These are phyloP conservation scores for Aspergillus terreus DNA, from an alignment of 2,329 filamentous ascomycete species.

Conservation along the genomic window DNA sequence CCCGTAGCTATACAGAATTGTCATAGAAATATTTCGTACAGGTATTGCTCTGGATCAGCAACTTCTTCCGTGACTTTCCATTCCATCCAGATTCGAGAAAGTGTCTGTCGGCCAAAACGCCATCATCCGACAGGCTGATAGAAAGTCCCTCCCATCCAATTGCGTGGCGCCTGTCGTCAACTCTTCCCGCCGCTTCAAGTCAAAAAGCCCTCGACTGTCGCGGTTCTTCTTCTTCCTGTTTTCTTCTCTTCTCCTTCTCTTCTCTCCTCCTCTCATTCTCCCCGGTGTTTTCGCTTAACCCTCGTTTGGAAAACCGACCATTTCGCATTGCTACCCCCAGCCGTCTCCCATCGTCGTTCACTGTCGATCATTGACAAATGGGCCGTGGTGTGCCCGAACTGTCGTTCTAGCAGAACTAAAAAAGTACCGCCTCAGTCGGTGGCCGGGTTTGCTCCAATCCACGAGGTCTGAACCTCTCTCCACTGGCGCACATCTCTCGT, in stretches of 20 bases:
- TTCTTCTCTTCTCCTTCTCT: constrained; percentile 3
- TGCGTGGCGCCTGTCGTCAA: constrained; percentile 29
- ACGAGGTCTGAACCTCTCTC: neutral
- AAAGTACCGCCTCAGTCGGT: neutral
- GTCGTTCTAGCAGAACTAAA: neutral
- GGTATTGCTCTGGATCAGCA: neutral
- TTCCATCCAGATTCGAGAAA: neutral
- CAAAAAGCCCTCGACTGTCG: constrained; percentile 16
- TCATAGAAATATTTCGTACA: too few relatives aligned
- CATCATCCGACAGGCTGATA: constrained; percentile 15
- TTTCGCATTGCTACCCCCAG: neutral
- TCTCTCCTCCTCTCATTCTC: constrained; percentile 1
- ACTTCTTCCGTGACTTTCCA: neutral
- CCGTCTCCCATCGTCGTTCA: neutral
- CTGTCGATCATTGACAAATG: neutral
- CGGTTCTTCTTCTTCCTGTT: constrained; percentile 4
- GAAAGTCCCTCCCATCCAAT: constrained; percentile 15
- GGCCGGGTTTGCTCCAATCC: neutral
- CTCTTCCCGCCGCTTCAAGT: constrained; percentile 8
- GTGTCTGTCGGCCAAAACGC: constrained; percentile 6
- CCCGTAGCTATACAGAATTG: too few relatives aligned
- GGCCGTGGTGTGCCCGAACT: neutral
- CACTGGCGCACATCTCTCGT: neutral
- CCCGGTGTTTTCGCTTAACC: constrained; percentile 1
- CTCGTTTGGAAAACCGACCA: constrained; percentile 4